Conservation (phyloP, 306 rosid species). For the Castanopsis chinensis region DNA sequence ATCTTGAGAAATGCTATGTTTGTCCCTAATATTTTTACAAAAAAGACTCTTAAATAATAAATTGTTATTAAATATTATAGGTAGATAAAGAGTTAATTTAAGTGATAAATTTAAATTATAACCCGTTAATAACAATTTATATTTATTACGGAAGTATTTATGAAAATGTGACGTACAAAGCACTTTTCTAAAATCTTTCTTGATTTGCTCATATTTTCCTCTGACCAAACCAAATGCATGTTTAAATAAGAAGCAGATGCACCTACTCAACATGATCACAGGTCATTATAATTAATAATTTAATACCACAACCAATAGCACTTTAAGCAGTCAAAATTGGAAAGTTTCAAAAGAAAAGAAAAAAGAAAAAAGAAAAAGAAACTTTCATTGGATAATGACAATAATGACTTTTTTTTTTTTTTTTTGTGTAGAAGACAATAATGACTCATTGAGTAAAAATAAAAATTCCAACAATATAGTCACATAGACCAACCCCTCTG, state of each 20-base stretch:
- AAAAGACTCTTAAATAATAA: too few relatives aligned
- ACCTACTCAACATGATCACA: background rate
- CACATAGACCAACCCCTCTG: background rate
- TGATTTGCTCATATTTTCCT: too few relatives aligned
- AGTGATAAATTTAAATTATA: too few relatives aligned
- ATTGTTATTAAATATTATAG: accelerated
- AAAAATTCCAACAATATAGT: background rate
- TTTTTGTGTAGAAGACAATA: too few relatives aligned
- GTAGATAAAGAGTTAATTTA: too few relatives aligned
- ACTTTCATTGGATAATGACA: too few relatives aligned
- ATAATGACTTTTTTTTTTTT: too few relatives aligned
- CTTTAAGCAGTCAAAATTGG: constrained; percentile 31
- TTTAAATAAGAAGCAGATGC: too few relatives aligned
- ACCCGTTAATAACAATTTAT: too few relatives aligned
- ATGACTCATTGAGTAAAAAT: background rate
- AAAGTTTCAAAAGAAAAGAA: constrained; percentile 18
- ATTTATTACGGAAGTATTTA: accelerated
- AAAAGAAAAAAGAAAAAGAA: background rate
- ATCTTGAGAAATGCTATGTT: too few relatives aligned
- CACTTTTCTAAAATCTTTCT: too few relatives aligned
- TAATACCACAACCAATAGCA: constrained; percentile 4
- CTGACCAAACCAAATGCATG: too few relatives aligned
- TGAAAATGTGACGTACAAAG: accelerated
- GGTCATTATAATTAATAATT: constrained; percentile 20
- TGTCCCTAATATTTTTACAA: accelerated